These are phyloP conservation scores for Chrysosporium queenslandicum DNA, from an alignment of 2,329 filamentous ascomycete species.

Conservation along the genomic window DNA sequence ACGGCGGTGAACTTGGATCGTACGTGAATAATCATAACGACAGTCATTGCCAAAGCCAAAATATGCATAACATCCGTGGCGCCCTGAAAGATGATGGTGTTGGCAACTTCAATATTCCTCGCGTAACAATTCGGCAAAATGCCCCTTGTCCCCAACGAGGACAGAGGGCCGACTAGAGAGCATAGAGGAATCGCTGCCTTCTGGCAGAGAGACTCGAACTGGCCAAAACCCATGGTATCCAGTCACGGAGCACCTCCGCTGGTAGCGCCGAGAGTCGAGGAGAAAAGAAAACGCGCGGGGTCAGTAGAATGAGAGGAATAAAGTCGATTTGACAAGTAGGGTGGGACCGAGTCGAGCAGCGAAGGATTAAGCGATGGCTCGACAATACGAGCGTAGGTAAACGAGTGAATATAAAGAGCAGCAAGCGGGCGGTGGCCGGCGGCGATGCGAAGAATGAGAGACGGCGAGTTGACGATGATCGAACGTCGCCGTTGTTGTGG, in stretches of 20 bases:
- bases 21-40: conserved; percentile 95
- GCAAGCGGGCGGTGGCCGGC: neutral
- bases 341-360: too few relatives aligned
- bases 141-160: conserved; percentile 57
- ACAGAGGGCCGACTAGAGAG: conserved; percentile 62
- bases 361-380: neutral
- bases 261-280: conserved; percentile 12
- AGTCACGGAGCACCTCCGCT: neutral
- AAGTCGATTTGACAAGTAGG: neutral
- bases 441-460: neutral
- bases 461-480: neutral
- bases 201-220: conserved; percentile 78
- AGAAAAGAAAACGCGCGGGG: conserved; percentile 12
- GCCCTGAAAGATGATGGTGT: conserved; percentile 96
- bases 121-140: conserved; percentile 89
- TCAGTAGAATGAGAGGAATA: neutral
- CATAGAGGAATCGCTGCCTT: conserved; percentile 81
- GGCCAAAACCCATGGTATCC: conserved; percentile 72
- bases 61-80: conserved; percentile 91
- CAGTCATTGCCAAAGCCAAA: conserved; percentile 77
- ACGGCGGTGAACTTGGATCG: conserved; percentile 97
- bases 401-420: neutral
- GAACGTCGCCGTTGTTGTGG: neutral
- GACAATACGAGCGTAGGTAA: neutral
- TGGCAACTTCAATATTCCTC: conserved; percentile 87